Evolutionary conservation across 208 protist genomes (phyloP), one percentile per base, ranked within the genome.

Genomic region (Trypanosoma conorhini): DNA sequence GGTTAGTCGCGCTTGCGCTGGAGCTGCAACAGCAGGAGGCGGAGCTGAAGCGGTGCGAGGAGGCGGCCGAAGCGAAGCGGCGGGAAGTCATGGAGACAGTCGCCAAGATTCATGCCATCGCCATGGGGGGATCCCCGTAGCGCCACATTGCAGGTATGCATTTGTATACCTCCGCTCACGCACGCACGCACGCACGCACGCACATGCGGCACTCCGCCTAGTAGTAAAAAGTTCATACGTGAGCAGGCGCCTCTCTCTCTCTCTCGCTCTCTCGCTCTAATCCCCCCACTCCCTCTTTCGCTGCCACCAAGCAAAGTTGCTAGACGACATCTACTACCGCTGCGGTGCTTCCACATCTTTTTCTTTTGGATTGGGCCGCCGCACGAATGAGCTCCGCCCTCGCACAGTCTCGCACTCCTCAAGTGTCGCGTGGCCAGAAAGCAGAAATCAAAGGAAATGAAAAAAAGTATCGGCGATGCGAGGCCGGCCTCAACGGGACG

Each of bases 61-160:
- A 72, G 44, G 74, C 72, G 55, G 35, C 88, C 12, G 40, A 71
- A 7, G 51, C 77, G 66, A 89, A 89, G 50, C 79, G 87, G 44
- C 51, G 40, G 0, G 54, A 80, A 64, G 79, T 93, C 67, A 56
- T 81, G 46, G 35, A 82, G 48, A 77, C 80, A 22, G 57, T 93
- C 15, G 52, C 81, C 28, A 72, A 85, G 51, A 77, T 77, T 12
- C 38, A 31, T 17, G 17, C 5, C 13, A 54, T 72, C 17, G 52
- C 60, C 35, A 65, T 60, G 42, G 28, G 50, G 15, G 48, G 30
- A 4, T 15, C 24, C 28, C 44, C 7, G 13, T 70, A 76, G 46
- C 24, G 55, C 28, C 31, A 30, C 24, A 63, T 50, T 35, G 24
- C 38, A 65, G 26, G 35, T 42, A 44, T 46, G 26, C 28, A 28